phyloP scores from a whole-genome alignment of 2,329 filamentous ascomycete genomes.

The Graphilbum ipis-grandicollis region DNA sequence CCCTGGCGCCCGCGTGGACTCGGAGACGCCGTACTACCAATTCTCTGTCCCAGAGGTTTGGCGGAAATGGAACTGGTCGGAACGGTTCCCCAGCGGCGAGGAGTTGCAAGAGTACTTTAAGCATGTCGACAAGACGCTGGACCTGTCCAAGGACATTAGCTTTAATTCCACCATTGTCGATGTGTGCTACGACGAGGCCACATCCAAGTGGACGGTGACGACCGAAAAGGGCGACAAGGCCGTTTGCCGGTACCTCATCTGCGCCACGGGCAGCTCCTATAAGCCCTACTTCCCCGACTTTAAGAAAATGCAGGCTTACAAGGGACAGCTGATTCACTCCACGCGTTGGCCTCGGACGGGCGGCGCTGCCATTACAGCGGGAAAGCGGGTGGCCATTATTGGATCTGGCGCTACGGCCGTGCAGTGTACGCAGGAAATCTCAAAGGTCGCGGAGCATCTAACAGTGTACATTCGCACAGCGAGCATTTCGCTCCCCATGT shows the following conservation, averaged over 20 bases:
- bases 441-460: conserved; percentile 18
- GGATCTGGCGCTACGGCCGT: conserved; percentile 9
- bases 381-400: conserved; percentile 9
- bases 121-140: conserved; percentile 24
- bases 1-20: conserved; percentile 24
- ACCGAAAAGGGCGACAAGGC: conserved; percentile 21
- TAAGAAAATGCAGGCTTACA: conserved; percentile 9
- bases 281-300: conserved; percentile 23
- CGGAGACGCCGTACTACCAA: conserved; percentile 17
- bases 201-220: conserved; percentile 23
- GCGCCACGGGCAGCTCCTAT: conserved; percentile 26
- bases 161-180: conserved; percentile 25
- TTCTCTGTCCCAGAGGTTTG: conserved; percentile 20
- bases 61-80: conserved; percentile 25
- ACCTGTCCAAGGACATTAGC: conserved; percentile 23
- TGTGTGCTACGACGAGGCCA: conserved; percentile 19
- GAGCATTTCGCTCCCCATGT: conserved; percentile 40
- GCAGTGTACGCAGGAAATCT: conserved; percentile 10
- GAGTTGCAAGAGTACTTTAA: conserved; percentile 28
- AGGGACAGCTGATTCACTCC: conserved; percentile 7
- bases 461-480: conserved; percentile 40
- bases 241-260: conserved; percentile 25
- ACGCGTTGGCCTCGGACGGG: conserved; percentile 5
- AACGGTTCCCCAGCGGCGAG: conserved; percentile 19
- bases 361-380: not conserved